phyloP scores from a whole-genome alignment of 257 asterid genomes.

The Nicotiana attenuata region DNA sequence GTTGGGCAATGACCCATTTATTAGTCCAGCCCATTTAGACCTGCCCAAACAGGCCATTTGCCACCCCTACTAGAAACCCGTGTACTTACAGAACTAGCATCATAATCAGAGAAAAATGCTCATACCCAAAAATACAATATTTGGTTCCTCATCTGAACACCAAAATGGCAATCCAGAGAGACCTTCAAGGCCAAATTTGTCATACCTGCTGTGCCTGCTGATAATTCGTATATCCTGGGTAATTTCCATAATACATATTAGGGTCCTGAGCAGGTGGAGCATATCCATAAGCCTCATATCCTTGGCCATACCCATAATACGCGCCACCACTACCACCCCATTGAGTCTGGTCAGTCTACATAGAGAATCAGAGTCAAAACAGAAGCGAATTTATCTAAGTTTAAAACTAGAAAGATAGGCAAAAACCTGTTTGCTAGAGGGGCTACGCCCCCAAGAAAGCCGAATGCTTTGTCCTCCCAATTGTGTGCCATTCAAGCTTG shows the following conservation, averaged over 20 bases:
- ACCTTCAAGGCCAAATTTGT: neutral
- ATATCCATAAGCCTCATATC: constrained; percentile 76
- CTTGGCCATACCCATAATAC: constrained; percentile 62
- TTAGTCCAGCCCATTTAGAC: too few relatives aligned
- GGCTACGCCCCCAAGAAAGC: constrained; percentile 95
- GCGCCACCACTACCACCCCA: constrained; percentile 35
- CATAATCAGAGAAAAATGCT: neutral
- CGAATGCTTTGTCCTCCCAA: constrained; percentile 77
- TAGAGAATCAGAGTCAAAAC: constrained; percentile 18
- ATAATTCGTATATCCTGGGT: constrained; percentile 72
- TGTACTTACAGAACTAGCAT: neutral
- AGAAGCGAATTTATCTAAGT: neutral
- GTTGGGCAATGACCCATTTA: too few relatives aligned
- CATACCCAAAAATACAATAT: neutral
- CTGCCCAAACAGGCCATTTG: too few relatives aligned
- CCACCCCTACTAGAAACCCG: neutral
- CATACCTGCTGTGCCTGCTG: constrained; percentile 83
- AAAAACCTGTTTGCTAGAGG: constrained; percentile 78
- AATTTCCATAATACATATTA: constrained; percentile 68
- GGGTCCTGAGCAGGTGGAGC: constrained; percentile 81
- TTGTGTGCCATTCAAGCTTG: constrained; percentile 56
- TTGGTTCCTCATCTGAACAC: neutral
- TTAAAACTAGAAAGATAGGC: neutral
- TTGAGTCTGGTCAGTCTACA: constrained; percentile 56
- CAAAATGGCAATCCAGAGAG: neutral